Evolutionary conservation across 768 basidiomycete species (phyloP).

Genomic region (Candolleomyces eurysporus): DNA sequence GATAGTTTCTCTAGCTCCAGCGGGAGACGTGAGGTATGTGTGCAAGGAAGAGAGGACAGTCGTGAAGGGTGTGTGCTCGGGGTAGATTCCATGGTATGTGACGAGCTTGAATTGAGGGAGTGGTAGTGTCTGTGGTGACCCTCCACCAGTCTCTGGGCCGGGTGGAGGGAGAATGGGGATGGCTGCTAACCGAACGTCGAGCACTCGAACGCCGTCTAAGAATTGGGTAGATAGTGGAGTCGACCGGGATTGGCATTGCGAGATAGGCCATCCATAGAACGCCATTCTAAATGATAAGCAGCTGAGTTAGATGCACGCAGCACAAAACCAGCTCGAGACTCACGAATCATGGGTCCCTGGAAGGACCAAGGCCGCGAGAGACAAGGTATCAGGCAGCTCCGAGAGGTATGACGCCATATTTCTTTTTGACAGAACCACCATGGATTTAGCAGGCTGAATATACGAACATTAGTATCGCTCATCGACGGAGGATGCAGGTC

Average conservation of each 20-base stretch:
- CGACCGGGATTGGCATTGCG: slow-evolving; percentile 74
- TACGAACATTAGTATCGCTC: background rate
- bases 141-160: background rate
- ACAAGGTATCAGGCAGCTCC: slow-evolving; percentile 61
- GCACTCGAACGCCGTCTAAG: slow-evolving; percentile 70
- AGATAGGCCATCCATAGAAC: slow-evolving; percentile 81
- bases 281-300: slow-evolving; percentile 54
- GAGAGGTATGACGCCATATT: slow-evolving; percentile 54
- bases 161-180: slow-evolving; percentile 28
- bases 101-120: slow-evolving; percentile 42
- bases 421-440: slow-evolving; percentile 62
- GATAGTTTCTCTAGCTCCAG: slow-evolving; percentile 66
- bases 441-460: slow-evolving; percentile 30
- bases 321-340: slow-evolving; percentile 17
- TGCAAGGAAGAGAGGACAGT: slow-evolving; percentile 61
- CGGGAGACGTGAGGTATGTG: slow-evolving; percentile 58
- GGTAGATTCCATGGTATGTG: slow-evolving; percentile 77
- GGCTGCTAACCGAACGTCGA: slow-evolving; percentile 80
- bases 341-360: slow-evolving; percentile 81
- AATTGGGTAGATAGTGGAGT: slow-evolving; percentile 71
- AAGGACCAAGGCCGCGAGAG: slow-evolving; percentile 72
- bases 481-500: background rate
- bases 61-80: slow-evolving; percentile 66
- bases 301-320: background rate
- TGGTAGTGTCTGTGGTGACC: background rate